These are phyloP conservation scores for Bromus sterilis DNA, from an alignment of 176 grass and related monocot genomes.

Conservation along the genomic window DNA sequence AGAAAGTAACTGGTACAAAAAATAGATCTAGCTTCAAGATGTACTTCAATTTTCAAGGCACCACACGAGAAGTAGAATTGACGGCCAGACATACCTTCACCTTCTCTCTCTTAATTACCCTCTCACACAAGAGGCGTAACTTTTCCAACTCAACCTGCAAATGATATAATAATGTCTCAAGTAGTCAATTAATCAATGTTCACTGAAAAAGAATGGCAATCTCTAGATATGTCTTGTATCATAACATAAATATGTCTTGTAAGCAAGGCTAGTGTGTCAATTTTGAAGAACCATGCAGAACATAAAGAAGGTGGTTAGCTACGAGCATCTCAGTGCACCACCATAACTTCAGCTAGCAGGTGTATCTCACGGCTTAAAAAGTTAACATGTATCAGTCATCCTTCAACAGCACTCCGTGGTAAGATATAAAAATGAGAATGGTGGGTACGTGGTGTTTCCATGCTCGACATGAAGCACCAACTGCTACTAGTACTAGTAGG, in stretches of 20 bases:
- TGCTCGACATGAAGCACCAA: neutral
- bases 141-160: conserved; percentile 89
- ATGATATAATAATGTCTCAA: conserved; percentile 16
- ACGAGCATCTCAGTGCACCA: neutral
- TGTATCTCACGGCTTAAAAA: neutral
- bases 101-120: conserved; percentile 97
- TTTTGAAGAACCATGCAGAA: neutral
- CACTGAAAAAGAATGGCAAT: neutral
- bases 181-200: conserved; percentile 8
- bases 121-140: conserved; percentile 91
- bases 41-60: conserved; percentile 10
- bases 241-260: neutral
- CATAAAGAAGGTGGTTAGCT: neutral
- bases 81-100: conserved; percentile 56
- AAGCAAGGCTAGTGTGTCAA: neutral
- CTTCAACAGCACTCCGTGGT: neutral
- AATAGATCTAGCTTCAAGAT: conserved; percentile 6
- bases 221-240: neutral
- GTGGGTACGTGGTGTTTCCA: neutral
- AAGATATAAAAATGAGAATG: neutral
- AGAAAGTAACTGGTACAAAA: neutral
- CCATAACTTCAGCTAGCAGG: neutral
- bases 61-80: conserved; percentile 6
- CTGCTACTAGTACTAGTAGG: neutral
- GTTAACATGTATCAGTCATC: neutral